phyloP scores from a whole-genome alignment of 2,329 filamentous ascomycete genomes.

The Ophiostoma piceae region DNA sequence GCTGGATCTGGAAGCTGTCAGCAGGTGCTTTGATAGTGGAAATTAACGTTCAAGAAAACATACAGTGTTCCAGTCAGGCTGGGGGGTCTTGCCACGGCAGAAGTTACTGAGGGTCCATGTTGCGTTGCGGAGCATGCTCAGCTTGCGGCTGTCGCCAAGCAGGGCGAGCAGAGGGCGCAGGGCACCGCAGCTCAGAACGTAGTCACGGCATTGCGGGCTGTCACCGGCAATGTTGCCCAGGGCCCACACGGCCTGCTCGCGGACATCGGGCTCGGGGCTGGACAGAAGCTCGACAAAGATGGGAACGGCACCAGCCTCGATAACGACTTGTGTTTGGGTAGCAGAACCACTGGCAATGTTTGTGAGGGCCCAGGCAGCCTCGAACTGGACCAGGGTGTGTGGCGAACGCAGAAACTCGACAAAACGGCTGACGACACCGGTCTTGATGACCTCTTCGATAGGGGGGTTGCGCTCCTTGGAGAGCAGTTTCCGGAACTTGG shows the following conservation, averaged over 20 bases:
- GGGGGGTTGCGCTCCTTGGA: slow-evolving; percentile 99
- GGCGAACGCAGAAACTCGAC: slow-evolving; percentile 97
- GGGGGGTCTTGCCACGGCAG: slow-evolving; percentile 97
- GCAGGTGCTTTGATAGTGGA: not conserved
- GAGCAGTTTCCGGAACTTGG: slow-evolving; percentile 95
- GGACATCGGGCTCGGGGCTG: slow-evolving; percentile 94
- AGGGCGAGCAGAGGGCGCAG: slow-evolving; percentile 84
- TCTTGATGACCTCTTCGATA: slow-evolving; percentile 99
- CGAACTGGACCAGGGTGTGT: slow-evolving; percentile 96
- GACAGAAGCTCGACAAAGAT: slow-evolving; percentile 96
- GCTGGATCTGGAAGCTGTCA: slow-evolving; percentile 64
- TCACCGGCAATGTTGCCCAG: slow-evolving; percentile 98
- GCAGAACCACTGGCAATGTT: slow-evolving; percentile 98
- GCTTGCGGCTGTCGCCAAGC: slow-evolving; percentile 93
- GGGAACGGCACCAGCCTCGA: slow-evolving; percentile 93
- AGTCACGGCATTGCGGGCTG: slow-evolving; percentile 95
- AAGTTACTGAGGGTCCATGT: slow-evolving; percentile 99
- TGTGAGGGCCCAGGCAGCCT: slow-evolving; percentile 97
- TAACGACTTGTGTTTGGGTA: slow-evolving; percentile 96
- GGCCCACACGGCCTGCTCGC: slow-evolving; percentile 98
- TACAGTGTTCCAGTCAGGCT: slow-evolving; percentile 96
- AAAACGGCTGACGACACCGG: slow-evolving; percentile 92
- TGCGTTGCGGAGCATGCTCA: slow-evolving; percentile 97
- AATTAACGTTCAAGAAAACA: slow-evolving; percentile 38
- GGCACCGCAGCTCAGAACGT: slow-evolving; percentile 85